Percentiles rank a stretch among this genome's conserved stretches.
Evolutionary conservation across 345 rosid genomes (phyloP).

Genomic region (Melastoma malabathricum): DNA sequence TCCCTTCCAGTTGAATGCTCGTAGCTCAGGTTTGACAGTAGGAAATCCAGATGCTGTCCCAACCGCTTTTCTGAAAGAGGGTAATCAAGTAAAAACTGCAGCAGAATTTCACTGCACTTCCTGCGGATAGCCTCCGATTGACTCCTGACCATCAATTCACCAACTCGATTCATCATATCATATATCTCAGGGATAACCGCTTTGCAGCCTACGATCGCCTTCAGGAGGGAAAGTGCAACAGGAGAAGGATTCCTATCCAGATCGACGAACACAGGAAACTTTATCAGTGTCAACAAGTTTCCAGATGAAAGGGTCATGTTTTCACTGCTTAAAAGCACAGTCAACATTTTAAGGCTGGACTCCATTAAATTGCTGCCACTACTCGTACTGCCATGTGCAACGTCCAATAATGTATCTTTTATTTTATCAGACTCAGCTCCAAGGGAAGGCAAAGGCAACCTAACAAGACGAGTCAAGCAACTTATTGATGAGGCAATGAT

Average conservation of each 20-base stretch:
- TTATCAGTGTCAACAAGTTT: constrained; percentile 50
- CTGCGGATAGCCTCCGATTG: constrained; percentile 54
- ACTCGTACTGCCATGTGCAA: constrained; percentile 47
- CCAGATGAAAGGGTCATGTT: constrained; percentile 54
- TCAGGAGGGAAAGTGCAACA: constrained; percentile 60
- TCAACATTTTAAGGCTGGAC: constrained; percentile 73
- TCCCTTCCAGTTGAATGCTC: constrained; percentile 76
- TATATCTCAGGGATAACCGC: constrained; percentile 78
- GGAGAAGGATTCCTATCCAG: constrained; percentile 59
- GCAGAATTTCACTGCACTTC: constrained; percentile 63
- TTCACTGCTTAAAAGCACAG: constrained; percentile 49
- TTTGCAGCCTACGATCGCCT: constrained; percentile 65
- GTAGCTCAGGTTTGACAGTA: constrained; percentile 57
- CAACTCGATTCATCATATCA: constrained; percentile 49
- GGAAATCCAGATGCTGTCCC: constrained; percentile 51
- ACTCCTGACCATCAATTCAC: constrained; percentile 75
- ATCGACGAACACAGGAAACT: constrained; percentile 76
- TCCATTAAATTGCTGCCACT: constrained; percentile 50
- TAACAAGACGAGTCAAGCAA: constrained; percentile 58
- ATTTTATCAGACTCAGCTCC: constrained; percentile 59
- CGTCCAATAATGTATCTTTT: constrained; percentile 51
- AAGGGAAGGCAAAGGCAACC: constrained; percentile 72
- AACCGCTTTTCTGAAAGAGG: constrained; percentile 46
- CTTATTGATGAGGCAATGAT: constrained; percentile 58
- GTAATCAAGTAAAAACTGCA: constrained; percentile 68